phyloP scores from a whole-genome alignment of 1,139 yeast genomes.

The Magnusiomyces sp. region DNA sequence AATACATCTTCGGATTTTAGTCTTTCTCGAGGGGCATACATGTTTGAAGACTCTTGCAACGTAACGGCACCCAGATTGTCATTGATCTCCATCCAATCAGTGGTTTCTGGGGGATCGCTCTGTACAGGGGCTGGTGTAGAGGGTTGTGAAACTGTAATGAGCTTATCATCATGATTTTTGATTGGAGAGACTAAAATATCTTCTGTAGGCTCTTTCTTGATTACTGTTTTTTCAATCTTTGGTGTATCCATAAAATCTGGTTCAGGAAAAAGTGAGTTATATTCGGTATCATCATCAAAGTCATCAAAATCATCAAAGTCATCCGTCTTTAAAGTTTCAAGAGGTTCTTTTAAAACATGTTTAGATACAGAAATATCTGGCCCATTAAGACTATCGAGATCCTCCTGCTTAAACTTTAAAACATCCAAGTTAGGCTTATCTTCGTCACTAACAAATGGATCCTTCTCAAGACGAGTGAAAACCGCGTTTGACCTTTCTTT shows the following conservation, averaged over 20 bases:
- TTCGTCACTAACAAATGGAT: neutral
- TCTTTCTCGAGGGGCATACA: no score
- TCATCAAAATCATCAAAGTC: no score
- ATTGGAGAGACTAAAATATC: neutral
- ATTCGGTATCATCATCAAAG: no score
- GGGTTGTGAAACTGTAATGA: neutral
- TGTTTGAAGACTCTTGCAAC: neutral
- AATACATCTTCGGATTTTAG: slow-evolving; percentile 12
- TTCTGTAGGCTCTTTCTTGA: neutral
- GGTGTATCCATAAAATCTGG: no score
- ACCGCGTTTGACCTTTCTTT: no score
- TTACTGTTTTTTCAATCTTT: neutral
- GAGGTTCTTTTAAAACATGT: neutral
- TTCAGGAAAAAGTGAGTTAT: no score
- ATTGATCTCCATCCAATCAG: slow-evolving; percentile 12
- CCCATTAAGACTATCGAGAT: neutral
- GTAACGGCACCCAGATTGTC: neutral
- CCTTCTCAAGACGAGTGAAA: no score
- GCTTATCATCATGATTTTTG: neutral
- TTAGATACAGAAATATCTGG: neutral
- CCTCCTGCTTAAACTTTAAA: neutral
- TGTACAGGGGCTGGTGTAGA: slow-evolving; percentile 17
- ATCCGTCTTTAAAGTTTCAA: neutral
- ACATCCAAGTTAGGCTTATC: neutral
- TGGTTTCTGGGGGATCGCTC: slow-evolving; percentile 8